Percentiles rank a stretch among this genome's conserved stretches.
Evolutionary conservation across 75 land plant genomes (phyloP).

Genomic region (Selaginella tamariscina): DNA sequence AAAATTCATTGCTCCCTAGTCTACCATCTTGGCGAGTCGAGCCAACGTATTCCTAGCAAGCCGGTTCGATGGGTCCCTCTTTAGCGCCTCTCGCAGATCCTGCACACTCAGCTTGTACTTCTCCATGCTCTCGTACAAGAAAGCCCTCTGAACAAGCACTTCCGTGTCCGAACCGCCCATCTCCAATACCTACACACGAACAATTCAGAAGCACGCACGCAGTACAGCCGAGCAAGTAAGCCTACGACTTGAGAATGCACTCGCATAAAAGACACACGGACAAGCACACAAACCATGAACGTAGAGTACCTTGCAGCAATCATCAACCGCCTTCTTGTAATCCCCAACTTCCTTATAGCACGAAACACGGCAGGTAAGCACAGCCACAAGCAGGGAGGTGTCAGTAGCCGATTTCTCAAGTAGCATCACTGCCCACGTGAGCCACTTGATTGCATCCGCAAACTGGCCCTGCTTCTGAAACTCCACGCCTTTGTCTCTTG

Average conservation of each 20-base stretch:
- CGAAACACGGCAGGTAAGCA: conserved; percentile 59
- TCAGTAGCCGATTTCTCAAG: conserved; percentile 43
- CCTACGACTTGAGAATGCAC: background rate
- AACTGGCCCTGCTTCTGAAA: conserved; percentile 83
- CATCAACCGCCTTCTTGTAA: conserved; percentile 88
- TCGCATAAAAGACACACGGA: background rate
- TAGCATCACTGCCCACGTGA: conserved; percentile 77
- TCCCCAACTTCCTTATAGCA: conserved; percentile 97
- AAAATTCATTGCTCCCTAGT: conserved; percentile 13
- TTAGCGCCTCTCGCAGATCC: conserved; percentile 71
- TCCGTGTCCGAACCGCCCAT: conserved; percentile 35
- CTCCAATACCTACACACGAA: conserved; percentile 54
- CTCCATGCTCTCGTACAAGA: conserved; percentile 87
- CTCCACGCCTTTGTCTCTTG: conserved; percentile 64
- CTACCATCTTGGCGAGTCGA: conserved; percentile 62
- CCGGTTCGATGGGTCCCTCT: conserved; percentile 75
- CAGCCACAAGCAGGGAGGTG: conserved; percentile 29
- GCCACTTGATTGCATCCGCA: conserved; percentile 96
- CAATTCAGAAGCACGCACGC: background rate
- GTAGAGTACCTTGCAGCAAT: conserved; percentile 65
- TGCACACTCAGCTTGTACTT: conserved; percentile 86
- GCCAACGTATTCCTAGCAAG: conserved; percentile 69
- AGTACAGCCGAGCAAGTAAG: background rate
- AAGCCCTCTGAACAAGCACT: conserved; percentile 79
- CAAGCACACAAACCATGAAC: background rate